Evolutionary conservation across 495 filamentous ascomycete genomes (phyloP), one percentile per base, ranked within the genome.

Genomic region (Pyrenula massariospora): DNA sequence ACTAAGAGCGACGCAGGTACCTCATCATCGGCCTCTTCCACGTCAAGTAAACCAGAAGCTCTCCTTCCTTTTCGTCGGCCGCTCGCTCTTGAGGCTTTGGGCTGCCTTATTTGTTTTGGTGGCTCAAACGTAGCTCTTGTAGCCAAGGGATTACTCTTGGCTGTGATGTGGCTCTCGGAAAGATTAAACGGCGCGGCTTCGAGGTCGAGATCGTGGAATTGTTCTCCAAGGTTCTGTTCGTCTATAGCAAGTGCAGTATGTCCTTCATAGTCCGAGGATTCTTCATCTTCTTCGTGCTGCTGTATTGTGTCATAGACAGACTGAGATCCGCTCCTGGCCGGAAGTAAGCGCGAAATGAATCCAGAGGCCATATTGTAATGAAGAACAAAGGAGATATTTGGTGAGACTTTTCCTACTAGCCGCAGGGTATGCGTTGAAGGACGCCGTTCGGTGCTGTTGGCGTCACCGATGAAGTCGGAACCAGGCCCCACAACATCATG

Each of bases 1-100:
- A 97, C 81, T 24, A 97, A 69, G 53, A 98, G 76, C 12, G 92
- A 96, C 25, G 82, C 81, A 2, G 93, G 93, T 1, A 98, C 93
- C 60, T 97, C 93, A 54, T 95, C 91, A 64, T 95, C 88, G 19
- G 78, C 80, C 54, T 94, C 88, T n/a, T 89, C 85, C 15, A 85
- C 72, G 21, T 83, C 68, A 42, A 57, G 47, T 51, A 71, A 65
- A 0, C 64, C 65, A 3, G 65, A 64, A 24, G 20, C 10, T n/a
- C n/a, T 47, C 22, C 25, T 50, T 25, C 25, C 31, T 15, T 15
- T 5, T 8, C 8, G 15, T 15, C 22, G 15, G n/a, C n/a, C 54
- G 11, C 25, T 22, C 22, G 23, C 57, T 36, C 19, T 49, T 24
- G 5, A 12, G 12, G 19, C 12, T 53, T 25, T 50, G 19, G 22